These are phyloP conservation scores for Neoarthrinium moseri DNA, from an alignment of 2,329 filamentous ascomycete species.

Conservation along the genomic window DNA sequence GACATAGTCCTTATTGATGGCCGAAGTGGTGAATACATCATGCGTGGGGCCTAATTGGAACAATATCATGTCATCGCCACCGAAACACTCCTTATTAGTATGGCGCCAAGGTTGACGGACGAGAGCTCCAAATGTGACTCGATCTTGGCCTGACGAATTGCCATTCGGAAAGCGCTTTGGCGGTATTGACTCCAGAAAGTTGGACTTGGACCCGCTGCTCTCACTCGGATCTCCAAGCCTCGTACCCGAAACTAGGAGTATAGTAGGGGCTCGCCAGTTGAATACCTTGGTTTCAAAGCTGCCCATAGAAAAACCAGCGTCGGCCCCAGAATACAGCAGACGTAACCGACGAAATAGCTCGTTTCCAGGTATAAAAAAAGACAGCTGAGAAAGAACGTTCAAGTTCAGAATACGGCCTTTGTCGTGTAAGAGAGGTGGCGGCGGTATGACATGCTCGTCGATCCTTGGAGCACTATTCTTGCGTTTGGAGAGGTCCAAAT, in stretches of 20 bases:
- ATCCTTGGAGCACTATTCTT: conserved; percentile 29
- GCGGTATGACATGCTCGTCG: conserved; percentile 1
- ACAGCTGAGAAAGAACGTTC: conserved; percentile 67
- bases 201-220: conserved; percentile 49
- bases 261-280: conserved; percentile 74
- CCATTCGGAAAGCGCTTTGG: conserved; percentile 58
- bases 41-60: conserved; percentile 73
- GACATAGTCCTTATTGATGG: conserved; percentile 64
- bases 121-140: conserved; percentile 66
- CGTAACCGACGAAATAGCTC: conserved; percentile 65
- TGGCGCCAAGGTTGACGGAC: conserved; percentile 67
- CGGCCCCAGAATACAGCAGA: conserved; percentile 67
- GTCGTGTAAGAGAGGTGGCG: conserved; percentile 47
- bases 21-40: conserved; percentile 67
- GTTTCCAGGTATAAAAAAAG: conserved; percentile 67
- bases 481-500: conserved; percentile 62
- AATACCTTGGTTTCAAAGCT: conserved; percentile 74
- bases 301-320: conserved; percentile 74
- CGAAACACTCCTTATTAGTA: conserved; percentile 67
- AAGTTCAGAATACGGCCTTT: conserved; percentile 62
- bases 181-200: conserved; percentile 62
- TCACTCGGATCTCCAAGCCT: conserved; percentile 49
- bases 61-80: conserved; percentile 59
- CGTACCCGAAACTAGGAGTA: conserved; percentile 67
- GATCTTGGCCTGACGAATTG: conserved; percentile 39